These are phyloP conservation scores for Sclerotinia sclerotiorum DNA, from an alignment of 2,329 filamentous ascomycete genomes.

Conservation along the genomic window DNA sequence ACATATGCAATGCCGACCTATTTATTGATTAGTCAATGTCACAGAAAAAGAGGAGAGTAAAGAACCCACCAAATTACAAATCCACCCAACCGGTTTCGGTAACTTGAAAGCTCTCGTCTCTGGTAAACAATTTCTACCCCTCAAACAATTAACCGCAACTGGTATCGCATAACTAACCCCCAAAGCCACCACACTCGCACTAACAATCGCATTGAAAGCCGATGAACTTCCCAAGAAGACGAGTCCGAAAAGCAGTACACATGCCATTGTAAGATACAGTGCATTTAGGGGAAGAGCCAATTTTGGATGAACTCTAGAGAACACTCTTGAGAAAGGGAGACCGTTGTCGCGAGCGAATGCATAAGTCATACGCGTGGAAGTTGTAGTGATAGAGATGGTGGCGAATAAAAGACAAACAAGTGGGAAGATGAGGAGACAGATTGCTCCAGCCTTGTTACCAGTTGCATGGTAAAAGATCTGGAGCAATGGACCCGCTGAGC, in stretches of 20 bases:
- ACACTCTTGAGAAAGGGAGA: constrained; percentile 59
- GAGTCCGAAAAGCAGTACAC: constrained; percentile 66
- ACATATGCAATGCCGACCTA: constrained; percentile 56
- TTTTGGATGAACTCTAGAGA: constrained; percentile 59
- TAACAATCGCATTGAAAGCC: constrained; percentile 71
- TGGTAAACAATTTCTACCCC: constrained; percentile 65
- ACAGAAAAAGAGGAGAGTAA: constrained; percentile 25
- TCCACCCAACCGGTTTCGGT: constrained; percentile 56
- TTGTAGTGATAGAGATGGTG: constrained; percentile 54
- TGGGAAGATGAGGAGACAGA: constrained; percentile 50
- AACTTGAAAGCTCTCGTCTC: constrained; percentile 55
- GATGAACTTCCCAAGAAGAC: constrained; percentile 65
- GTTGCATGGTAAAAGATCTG: constrained; percentile 53
- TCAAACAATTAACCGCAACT: constrained; percentile 65
- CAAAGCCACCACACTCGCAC: constrained; percentile 68
- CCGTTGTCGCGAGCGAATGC: constrained; percentile 67
- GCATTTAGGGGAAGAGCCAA: constrained; percentile 67
- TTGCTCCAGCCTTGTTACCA: constrained; percentile 40
- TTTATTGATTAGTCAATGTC: constrained; percentile 22
- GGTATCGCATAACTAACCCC: constrained; percentile 74
- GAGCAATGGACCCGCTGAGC: constrained; percentile 49
- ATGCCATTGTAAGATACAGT: constrained; percentile 57
- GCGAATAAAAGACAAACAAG: constrained; percentile 64
- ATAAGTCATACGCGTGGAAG: constrained; percentile 56
- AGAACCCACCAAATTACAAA: constrained; percentile 51